Evolutionary conservation across 306 rosid species (phyloP), one percentile per base, ranked within the genome.

Genomic region (Fagus crenata): DNA sequence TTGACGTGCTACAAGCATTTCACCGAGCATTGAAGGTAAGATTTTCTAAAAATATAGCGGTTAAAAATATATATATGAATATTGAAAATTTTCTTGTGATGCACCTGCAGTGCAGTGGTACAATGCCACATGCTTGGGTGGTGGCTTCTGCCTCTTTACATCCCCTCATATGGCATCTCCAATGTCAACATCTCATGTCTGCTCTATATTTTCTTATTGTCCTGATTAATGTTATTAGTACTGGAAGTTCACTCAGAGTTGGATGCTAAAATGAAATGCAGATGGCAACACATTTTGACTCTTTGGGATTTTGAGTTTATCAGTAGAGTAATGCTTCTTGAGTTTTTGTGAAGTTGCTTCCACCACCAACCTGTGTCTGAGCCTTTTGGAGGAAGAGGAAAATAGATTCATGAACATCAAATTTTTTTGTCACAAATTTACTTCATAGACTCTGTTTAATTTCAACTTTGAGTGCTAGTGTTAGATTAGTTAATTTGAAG

Each of bases 1-100:
- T 92, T 77, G 91, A 91, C 22, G 90, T 88, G 80, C 93, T 95
- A 76, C 92, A 87, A 85, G 89, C 92, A 76, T 95, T 88, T 85
- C 87, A 85, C 53, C 85, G 63, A 76, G 89, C 82, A 69, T 81
- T 90, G 63, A 92, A 89, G 98, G 98, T 92, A 75, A 77, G 87
- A 73, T 74, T 74, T 35, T 40, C 75, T 77, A 43, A 71, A 49
- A 3, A 5, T 77, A 53, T 78, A 53, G 74, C 41, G 17, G 17
- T 65, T 53, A 71, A 56, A 69, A 36, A 75, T 67, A 17, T 61
- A 39, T 22, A 22, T 49, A 35, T 78, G 73, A 35, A 74, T 74
- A 58, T 77, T 72, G 14, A 40, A 59, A 61, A 74, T 73, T 60
- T 60, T 72, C 53, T 49, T 13, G 18, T 59, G 55, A 65, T 73